A percentile compares a stretch with the other conserved stretches of the same genome.
Evolutionary conservation across 164 flowering plant genomes (phyloP).

Genomic region (Nelumbo lutea): DNA sequence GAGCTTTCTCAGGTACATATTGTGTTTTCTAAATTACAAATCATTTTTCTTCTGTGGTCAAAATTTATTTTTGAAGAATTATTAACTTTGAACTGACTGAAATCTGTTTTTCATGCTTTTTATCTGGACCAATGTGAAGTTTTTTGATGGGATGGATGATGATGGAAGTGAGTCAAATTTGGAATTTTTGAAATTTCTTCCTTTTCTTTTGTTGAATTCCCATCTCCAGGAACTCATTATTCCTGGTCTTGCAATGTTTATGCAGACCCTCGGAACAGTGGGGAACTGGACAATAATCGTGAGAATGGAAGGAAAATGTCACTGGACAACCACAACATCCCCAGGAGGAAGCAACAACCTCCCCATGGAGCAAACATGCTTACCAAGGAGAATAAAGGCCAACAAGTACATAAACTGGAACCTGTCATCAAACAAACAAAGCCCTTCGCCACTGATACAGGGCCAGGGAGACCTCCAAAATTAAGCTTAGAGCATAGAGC

Average conservation of each 20-base stretch:
- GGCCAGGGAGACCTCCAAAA: constrained; percentile 51
- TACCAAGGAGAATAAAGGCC: constrained; percentile 36
- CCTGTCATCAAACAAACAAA: constrained; percentile 34
- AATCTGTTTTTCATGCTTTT: constrained; percentile 15
- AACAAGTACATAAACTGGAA: constrained; percentile 32
- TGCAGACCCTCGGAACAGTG: constrained; percentile 63
- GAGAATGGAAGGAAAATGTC: constrained; percentile 39
- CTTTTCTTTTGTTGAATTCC: constrained; percentile 19
- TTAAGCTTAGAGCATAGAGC: constrained; percentile 25
- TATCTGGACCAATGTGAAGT: constrained; percentile 32
- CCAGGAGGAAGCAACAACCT: constrained; percentile 26
- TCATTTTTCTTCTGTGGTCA: not conserved
- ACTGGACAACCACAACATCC: constrained; percentile 18
- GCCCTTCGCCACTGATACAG: constrained; percentile 33
- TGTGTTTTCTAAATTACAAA: not conserved
- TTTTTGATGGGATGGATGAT: constrained; percentile 96
- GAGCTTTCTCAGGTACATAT: constrained; percentile 64
- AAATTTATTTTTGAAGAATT: no score
- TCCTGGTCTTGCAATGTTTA: constrained; percentile 28
- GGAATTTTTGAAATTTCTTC: constrained; percentile 7
- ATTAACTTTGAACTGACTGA: constrained; percentile 27
- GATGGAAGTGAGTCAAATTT: constrained; percentile 96
- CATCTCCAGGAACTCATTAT: constrained; percentile 16
- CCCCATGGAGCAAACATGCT: constrained; percentile 15
- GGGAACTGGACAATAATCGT: constrained; percentile 45